Base-by-base conservation (phyloP, 1,139 yeast genomes). In the Suhomyces kunorum region DNA sequence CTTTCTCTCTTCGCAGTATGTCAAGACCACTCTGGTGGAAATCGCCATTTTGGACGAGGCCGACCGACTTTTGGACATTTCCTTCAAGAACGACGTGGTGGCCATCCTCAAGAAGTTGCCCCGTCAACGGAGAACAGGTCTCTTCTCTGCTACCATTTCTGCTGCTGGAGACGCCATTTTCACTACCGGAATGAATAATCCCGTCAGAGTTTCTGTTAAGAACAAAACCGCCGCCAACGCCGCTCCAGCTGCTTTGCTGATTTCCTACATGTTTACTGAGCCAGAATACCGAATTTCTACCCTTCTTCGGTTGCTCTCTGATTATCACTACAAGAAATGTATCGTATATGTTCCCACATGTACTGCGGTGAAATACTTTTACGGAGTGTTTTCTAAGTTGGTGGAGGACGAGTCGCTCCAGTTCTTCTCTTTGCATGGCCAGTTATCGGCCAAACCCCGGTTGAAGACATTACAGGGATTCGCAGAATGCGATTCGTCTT, bases 311-410 rank as follows among this genome's bases (percentile, higher is more conserved):
- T 55, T 87, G 15, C 55, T 88, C 8, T 59, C 71, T 19, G 71
- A 74, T 16, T 75, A 74, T 45, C 73, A 75, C 38, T 87, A 73
- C 66, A 82, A 79, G 48, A 89, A 87, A 60, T 78, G 86, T 26
- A 88, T 90, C 32, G 95, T 88, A 1, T 90, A 89, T 58, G 81
- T 89, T 55, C 95, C 97, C n/a, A 88, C 97, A 1, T 88, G 97
- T 61, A 75, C 77, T 2, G 75, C 87, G 1, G 97, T 90, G 30
- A 83, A 84, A 39, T 80, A 83, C 54, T 87, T 86, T 54, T 85
- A 87, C 56, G 59, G 76, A 1, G 63, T 85, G 37, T 69, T 89
- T 31, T 66, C 68, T 8, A 31, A 52, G 54, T 42, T 54, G 12
- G 48, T 53, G 3, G 51, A 58, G 0, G 48, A 51, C 6, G 54